phyloP scores from a whole-genome alignment of 805 yeast species.

The Candida qinlingensis region DNA sequence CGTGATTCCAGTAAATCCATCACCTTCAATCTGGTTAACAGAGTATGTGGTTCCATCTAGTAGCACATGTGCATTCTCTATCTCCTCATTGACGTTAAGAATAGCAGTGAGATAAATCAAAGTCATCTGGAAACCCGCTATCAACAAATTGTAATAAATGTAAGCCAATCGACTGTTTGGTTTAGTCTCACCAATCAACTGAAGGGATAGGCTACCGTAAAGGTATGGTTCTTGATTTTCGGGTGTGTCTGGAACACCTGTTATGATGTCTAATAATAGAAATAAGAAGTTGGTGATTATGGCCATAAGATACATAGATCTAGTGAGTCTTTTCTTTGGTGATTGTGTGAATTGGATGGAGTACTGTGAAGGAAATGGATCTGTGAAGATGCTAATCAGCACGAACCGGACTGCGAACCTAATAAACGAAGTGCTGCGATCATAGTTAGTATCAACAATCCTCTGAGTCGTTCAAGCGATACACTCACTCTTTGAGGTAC shows the following conservation, averaged over 20 bases:
- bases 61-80: conserved; percentile 24
- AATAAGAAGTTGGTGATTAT: conserved; percentile 22
- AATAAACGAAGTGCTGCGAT: conserved; percentile 18
- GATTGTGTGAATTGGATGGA: conserved; percentile 20
- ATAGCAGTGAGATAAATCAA: conserved; percentile 27
- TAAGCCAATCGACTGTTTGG: conserved; percentile 24
- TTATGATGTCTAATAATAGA: conserved; percentile 32
- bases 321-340: conserved; percentile 25
- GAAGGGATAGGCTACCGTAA: conserved; percentile 36
- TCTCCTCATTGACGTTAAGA: conserved; percentile 25
- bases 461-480: background rate
- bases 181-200: conserved; percentile 42
- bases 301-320: conserved; percentile 25
- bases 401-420: conserved; percentile 29
- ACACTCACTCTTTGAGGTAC: conserved; percentile 22
- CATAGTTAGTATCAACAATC: conserved; percentile 4
- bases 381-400: conserved; percentile 33
- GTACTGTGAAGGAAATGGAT: conserved; percentile 36
- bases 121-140: conserved; percentile 28
- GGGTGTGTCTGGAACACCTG: conserved; percentile 22
- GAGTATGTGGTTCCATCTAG: conserved; percentile 22
- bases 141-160: conserved; percentile 27
- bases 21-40: conserved; percentile 24
- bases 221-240: conserved; percentile 4
- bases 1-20: conserved; percentile 43